phyloP scores from a whole-genome alignment of 805 yeast species.

The Ogataea methylovora region DNA sequence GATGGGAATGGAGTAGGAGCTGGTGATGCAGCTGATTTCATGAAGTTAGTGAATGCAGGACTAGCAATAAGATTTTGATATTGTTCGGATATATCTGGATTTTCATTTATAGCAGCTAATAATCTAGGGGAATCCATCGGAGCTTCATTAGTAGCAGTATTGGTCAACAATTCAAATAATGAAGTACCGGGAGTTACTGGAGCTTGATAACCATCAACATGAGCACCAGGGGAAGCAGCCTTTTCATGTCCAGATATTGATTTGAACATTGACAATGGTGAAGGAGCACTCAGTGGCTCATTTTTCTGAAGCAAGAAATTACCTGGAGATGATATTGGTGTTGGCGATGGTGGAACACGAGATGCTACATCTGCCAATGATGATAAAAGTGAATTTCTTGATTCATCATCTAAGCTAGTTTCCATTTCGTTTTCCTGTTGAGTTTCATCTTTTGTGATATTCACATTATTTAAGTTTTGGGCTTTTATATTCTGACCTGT shows the following conservation, averaged over 20 bases:
- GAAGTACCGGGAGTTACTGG: slow-evolving; percentile 14
- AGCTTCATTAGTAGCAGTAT: slow-evolving; percentile 12
- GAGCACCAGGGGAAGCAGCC: slow-evolving; percentile 5
- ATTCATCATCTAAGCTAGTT: slow-evolving; percentile 7
- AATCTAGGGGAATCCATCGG: slow-evolving; percentile 17
- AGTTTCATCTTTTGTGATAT: too few species aligned
- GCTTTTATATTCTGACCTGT: too few species aligned
- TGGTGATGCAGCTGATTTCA: slow-evolving; percentile 8
- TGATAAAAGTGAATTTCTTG: slow-evolving; percentile 3
- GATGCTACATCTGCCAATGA: slow-evolving; percentile 16
- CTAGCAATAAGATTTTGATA: slow-evolving; percentile 11
- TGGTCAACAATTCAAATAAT: slow-evolving; percentile 14
- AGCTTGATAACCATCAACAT: not conserved
- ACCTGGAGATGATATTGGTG: not conserved
- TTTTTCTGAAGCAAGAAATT: not conserved
- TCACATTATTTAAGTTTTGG: too few species aligned
- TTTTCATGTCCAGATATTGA: slow-evolving; percentile 2
- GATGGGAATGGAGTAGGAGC: not conserved
- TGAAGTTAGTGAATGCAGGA: slow-evolving; percentile 8
- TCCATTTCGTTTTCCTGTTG: too few species aligned
- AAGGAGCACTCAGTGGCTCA: slow-evolving; percentile 1
- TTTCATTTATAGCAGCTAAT: slow-evolving; percentile 13
- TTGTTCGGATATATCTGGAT: slow-evolving; percentile 17
- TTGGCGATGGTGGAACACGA: slow-evolving; percentile 10
- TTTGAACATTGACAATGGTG: slow-evolving; percentile 13